phyloP scores from a whole-genome alignment of 129 eudicot species.

The Pittosporum tobira region DNA sequence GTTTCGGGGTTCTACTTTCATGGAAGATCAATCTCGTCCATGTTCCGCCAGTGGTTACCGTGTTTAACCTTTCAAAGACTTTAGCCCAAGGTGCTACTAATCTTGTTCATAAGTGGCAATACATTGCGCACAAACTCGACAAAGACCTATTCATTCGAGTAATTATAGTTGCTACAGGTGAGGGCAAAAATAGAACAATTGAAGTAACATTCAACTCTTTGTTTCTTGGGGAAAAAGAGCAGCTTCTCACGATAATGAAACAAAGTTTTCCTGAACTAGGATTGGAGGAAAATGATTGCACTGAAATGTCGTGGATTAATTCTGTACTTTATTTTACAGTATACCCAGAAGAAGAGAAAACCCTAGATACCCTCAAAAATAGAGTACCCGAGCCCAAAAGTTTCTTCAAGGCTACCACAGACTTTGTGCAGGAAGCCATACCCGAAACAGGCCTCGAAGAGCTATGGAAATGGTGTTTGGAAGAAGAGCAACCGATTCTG shows the following conservation, averaged over 20 bases:
- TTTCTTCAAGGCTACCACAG: conserved; percentile 6
- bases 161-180: background rate
- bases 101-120: conserved; percentile 15
- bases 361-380: background rate
- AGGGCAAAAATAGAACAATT: conserved; percentile 1
- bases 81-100: background rate
- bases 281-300: conserved; percentile 6
- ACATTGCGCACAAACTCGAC: conserved; percentile 8
- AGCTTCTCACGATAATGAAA: conserved; percentile 3
- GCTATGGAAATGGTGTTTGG: conserved; percentile 6
- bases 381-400: background rate
- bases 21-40: conserved; percentile 15
- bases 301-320: conserved; percentile 18
- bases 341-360: background rate
- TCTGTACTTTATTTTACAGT: conserved; percentile 13
- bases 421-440: conserved; percentile 15
- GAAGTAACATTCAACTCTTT: conserved; percentile 14
- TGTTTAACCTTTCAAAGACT: background rate
- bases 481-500: conserved; percentile 1
- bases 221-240: conserved; percentile 10
- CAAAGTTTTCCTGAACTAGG: conserved; percentile 22
- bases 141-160: background rate
- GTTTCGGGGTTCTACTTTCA: conserved; percentile 3
- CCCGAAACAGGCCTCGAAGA: conserved; percentile 3
- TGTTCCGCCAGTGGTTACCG: conserved; percentile 7